These are phyloP conservation scores for Giardia duodenalis DNA, from an alignment of 208 protist genomes.

Conservation along the genomic window DNA sequence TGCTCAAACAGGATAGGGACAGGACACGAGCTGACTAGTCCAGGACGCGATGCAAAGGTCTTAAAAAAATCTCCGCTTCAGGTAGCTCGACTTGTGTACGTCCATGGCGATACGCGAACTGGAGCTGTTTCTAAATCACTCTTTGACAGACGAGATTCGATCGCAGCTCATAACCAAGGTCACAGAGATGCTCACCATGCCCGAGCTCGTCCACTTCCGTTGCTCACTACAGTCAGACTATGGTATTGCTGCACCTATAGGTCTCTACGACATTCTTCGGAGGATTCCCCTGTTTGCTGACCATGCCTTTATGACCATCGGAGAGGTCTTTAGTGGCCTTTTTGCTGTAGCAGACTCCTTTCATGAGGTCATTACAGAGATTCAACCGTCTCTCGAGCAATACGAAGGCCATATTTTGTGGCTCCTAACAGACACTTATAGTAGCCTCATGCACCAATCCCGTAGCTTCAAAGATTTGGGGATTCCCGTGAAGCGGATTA, in stretches of 20 bases:
- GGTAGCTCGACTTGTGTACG: too few species aligned
- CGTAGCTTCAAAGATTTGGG: background rate
- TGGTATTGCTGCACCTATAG: background rate
- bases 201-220: background rate
- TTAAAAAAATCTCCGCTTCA: too few species aligned
- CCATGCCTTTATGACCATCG: background rate
- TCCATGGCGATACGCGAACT: background rate
- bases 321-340: background rate
- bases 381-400: background rate
- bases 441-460: background rate
- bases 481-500: background rate
- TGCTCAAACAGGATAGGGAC: too few species aligned
- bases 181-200: background rate
- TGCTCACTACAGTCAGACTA: background rate
- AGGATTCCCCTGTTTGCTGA: background rate
- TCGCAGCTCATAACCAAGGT: background rate
- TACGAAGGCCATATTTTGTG: background rate
- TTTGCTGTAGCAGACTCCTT: background rate
- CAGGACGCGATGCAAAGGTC: too few species aligned
- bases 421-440: background rate
- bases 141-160: background rate
- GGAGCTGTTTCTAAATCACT: background rate
- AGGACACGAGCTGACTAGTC: too few species aligned
- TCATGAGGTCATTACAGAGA: background rate
- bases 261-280: background rate